Conservation (phyloP, 495 filamentous ascomycete genomes). For the Penicillium ochrochloron region DNA sequence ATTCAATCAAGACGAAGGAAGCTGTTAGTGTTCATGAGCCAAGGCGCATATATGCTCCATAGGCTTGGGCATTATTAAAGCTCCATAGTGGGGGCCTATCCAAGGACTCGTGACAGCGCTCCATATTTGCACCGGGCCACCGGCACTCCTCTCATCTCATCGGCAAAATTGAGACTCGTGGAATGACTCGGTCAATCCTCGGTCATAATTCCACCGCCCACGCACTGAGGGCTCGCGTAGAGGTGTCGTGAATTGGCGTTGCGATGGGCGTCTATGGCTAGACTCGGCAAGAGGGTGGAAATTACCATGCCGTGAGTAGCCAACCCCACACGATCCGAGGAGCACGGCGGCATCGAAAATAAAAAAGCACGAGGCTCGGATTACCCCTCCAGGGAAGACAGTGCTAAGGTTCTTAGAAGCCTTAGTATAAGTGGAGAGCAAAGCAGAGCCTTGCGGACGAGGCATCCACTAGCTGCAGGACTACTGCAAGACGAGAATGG, state of each 20-base stretch:
- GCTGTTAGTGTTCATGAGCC: not conserved
- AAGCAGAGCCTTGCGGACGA: not conserved
- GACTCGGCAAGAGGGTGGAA: not conserved
- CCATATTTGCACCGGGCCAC: not conserved
- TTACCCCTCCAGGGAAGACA: not conserved
- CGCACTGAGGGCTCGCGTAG: conserved; percentile 1
- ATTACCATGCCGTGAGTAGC: not conserved
- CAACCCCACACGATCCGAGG: not conserved
- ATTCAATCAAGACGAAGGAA: not conserved
- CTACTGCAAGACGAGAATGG: conserved; percentile 7
- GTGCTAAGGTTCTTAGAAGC: not conserved
- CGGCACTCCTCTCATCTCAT: not conserved
- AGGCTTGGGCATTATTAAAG: not conserved
- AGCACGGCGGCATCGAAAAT: not conserved
- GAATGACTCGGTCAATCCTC: not conserved
- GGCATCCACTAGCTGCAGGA: conserved; percentile 10
- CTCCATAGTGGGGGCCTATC: not conserved
- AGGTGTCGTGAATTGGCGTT: not conserved
- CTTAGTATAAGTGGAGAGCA: not conserved
- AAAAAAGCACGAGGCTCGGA: conserved; percentile 1
- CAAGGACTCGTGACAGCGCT: not conserved
- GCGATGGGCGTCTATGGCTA: not conserved
- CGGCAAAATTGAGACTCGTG: conserved; percentile 2
- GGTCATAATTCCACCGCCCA: not conserved
- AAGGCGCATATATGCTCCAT: not conserved